Evolutionary conservation across 495 filamentous ascomycete species (phyloP), one percentile per base, ranked within the genome.

Genomic region (Penicillium robsamsonii): DNA sequence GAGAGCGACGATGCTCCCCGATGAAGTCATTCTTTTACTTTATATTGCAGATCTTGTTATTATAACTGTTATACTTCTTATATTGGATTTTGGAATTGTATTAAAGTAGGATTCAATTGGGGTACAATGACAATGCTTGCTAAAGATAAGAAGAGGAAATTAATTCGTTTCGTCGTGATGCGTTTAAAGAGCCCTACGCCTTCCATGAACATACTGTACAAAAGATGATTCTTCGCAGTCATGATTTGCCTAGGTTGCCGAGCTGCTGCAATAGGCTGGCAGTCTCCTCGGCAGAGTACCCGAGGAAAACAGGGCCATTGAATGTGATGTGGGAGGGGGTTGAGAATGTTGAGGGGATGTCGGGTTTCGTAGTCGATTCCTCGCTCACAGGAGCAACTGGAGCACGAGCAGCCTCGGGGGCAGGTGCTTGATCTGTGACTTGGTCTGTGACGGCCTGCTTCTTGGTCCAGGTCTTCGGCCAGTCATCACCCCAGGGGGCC

Each of bases 261-360:
- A 78, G 59, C 51, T 86, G 80, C 56, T 86, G 82, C 76, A 96
- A 77, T 33, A 96, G 73, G 20, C 75, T 72, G 18, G 88, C 81
- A 17, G 89, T 85, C 66, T 94, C 86, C 55, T 94, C 90, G 35
- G 90, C 79, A 1, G 87, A 81, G 65, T 94, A 96, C 0, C 91
- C 91, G 59, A 96, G 88, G 63, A 96, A 96, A 2, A 96, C 90
- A 0, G 92, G 91, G 0, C 92, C 92, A 22, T 87, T 92, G 56
- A 95, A 94, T 0, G 90, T 74, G 77, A 95, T 81, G 60, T 85
- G 84, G 1, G 87, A 79, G 10, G 66, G 68, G 30, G 50, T 40
- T 6, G 62, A 50, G 17, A 42, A 50, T 31, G 44, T 13, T 8
- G 62, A 47, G 8, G 41, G 51, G 12, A 49, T 15, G 42, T 55